Evolutionary conservation across 805 yeast species (phyloP).

Genomic region (Candida ulmi): DNA sequence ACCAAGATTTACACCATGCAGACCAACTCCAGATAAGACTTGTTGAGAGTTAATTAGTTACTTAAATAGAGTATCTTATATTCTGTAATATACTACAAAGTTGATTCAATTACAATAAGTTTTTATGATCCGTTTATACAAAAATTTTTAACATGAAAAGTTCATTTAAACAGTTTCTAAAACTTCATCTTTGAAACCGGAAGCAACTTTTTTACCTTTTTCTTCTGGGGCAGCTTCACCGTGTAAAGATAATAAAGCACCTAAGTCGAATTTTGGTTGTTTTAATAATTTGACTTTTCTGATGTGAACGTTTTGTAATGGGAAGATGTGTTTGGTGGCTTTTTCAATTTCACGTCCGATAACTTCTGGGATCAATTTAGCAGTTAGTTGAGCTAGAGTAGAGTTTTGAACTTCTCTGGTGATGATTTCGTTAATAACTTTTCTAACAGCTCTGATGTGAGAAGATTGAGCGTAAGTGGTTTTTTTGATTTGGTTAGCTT

Average conservation of each 20-base stretch:
- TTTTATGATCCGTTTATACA: slow-evolving; percentile 2
- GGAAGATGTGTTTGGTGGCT: slow-evolving; percentile 91
- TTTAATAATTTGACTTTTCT: slow-evolving; percentile 98
- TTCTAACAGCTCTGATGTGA: slow-evolving; percentile 95
- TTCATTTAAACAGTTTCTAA: slow-evolving; percentile 80
- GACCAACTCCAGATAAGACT: no score
- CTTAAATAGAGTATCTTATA: no score
- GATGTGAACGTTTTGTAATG: slow-evolving; percentile 97
- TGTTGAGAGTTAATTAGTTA: no score
- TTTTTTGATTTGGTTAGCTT: slow-evolving; percentile 94
- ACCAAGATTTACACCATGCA: no score
- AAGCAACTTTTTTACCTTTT: slow-evolving; percentile 89
- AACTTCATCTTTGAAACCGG: slow-evolving; percentile 96
- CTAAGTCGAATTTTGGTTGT: slow-evolving; percentile 97
- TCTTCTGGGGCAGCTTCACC: slow-evolving; percentile 91
- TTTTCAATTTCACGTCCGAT: slow-evolving; percentile 98
- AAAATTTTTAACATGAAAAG: background rate
- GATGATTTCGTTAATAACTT: slow-evolving; percentile 94
- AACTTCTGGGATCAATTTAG: slow-evolving; percentile 97
- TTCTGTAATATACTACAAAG: no score
- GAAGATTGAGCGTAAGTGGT: slow-evolving; percentile 97
- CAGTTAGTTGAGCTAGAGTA: slow-evolving; percentile 92
- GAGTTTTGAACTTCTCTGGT: slow-evolving; percentile 93
- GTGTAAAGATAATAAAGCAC: slow-evolving; percentile 89
- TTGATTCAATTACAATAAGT: no score